Conservation (phyloP, 2,329 filamentous ascomycete species). For the Pyricularia grisea region DNA sequence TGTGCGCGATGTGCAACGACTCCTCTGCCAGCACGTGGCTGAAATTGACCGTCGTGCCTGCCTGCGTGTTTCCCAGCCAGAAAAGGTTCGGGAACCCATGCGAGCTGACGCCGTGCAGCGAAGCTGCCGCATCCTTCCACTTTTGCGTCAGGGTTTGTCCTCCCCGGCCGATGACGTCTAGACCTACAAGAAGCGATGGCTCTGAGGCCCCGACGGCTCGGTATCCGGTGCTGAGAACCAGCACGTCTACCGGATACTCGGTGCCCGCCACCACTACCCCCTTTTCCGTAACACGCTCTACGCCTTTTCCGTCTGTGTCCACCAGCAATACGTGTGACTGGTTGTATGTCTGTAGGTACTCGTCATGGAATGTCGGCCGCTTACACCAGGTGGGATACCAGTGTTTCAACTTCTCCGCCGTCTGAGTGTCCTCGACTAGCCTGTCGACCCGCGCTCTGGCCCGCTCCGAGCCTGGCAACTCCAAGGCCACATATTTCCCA, state of each 20-base stretch:
- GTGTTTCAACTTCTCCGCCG: constrained; percentile 42
- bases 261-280: constrained; percentile 35
- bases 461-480: constrained; percentile 29
- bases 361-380: constrained; percentile 51
- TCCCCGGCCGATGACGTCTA: neutral
- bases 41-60: neutral
- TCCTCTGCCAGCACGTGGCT: neutral
- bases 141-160: neutral
- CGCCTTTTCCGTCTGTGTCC: constrained; percentile 46
- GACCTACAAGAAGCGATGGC: neutral
- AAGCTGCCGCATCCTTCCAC: neutral
- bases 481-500: constrained; percentile 25
- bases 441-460: constrained; percentile 36
- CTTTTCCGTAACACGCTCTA: constrained; percentile 31
- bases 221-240: neutral
- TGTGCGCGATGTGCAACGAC: neutral
- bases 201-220: neutral
- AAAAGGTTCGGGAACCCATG: neutral
- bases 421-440: constrained; percentile 39
- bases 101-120: neutral
- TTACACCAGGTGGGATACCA: constrained; percentile 58
- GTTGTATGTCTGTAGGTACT: constrained; percentile 52
- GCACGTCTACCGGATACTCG: constrained; percentile 28
- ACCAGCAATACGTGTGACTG: constrained; percentile 46
- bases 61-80: neutral